These are phyloP conservation scores for Withania somnifera DNA, from an alignment of 305 asterid species.

Conservation along the genomic window DNA sequence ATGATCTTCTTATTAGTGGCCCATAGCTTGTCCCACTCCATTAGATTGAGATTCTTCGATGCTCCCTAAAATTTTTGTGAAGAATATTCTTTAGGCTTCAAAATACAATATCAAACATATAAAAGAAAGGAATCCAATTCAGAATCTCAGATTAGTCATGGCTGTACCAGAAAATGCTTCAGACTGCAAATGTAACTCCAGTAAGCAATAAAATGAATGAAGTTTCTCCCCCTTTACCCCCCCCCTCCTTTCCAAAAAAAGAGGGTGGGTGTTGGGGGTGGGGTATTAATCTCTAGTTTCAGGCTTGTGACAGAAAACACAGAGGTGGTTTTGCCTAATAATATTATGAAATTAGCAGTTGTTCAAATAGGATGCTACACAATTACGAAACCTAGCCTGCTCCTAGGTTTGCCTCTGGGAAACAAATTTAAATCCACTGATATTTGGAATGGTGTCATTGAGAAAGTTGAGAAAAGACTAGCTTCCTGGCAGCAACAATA, in stretches of 20 bases:
- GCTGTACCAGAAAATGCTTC: neutral
- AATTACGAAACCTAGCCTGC: too few relatives aligned
- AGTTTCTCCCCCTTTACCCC: too few relatives aligned
- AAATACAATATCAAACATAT: neutral
- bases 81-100: constrained; percentile 1
- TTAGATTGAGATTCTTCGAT: constrained; percentile 87
- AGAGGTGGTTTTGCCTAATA: neutral
- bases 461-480: too few relatives aligned
- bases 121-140: neutral
- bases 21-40: constrained; percentile 99
- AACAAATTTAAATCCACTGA: too few relatives aligned
- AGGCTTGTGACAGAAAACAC: neutral
- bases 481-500: too few relatives aligned
- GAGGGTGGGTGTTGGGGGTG: too few relatives aligned
- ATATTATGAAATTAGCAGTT: neutral
- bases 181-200: neutral
- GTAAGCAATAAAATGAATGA: neutral
- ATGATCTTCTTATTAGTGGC: constrained; percentile 85
- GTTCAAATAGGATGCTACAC: neutral
- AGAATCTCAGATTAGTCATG: neutral
- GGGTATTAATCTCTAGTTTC: neutral
- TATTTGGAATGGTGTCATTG: too few relatives aligned
- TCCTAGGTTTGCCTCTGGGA: too few relatives aligned
- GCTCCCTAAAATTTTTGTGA: constrained; percentile 56
- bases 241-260: too few relatives aligned